Evolutionary conservation across 108 stramenopile genomes (phyloP), one percentile per base, ranked within the genome.

Genomic region (Chaetoceros muelleri): DNA sequence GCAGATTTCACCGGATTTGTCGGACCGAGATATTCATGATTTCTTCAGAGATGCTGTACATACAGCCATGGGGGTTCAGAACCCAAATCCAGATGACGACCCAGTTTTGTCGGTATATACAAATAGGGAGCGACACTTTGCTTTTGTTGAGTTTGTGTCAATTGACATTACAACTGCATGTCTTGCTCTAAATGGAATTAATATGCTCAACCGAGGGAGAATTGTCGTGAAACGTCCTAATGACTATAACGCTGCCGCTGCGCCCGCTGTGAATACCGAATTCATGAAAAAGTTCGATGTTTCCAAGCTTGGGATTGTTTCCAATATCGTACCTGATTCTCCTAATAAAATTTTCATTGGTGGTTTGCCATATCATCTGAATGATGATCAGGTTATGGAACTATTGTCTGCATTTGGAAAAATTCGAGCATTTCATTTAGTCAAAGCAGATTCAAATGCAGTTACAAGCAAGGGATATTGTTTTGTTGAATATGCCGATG

Each of bases 311-410:
- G 93, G 95, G 16, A 95, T 96, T 45, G 67, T 96, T n/a, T 64
- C 71, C 19, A 62, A 71, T 29, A 85, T 73, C 18, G 96, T 99
- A n/a, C 79, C 76, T 21, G 98, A 98, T 72, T 90, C 96, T 25
- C 96, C 96, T 44, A 90, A 97, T 73, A 99, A 98, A 75, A 79
- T 99, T n/a, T 99, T 99, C 62, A 83, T 99, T 53, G 96, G 98
- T 17, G 98, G 98, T 13, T 74, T 99, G 25, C 96, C 96, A 13
- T 94, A 98, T 63, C 91, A 98, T 60, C 67, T 99, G 45, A 70
- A 72, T 3, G 97, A 97, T 44, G 71, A 79, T 26, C 93, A 98
- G 72, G 88, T 98, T 2, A 60, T 84, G 53, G 95, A 99, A 74
- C 72, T 99, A 46, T 66, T 99, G 46, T 57, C 71, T 52, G 89